These are phyloP conservation scores for Globisporangium carolinianum DNA, from an alignment of 352 stramenopile genomes.

Conservation along the genomic window DNA sequence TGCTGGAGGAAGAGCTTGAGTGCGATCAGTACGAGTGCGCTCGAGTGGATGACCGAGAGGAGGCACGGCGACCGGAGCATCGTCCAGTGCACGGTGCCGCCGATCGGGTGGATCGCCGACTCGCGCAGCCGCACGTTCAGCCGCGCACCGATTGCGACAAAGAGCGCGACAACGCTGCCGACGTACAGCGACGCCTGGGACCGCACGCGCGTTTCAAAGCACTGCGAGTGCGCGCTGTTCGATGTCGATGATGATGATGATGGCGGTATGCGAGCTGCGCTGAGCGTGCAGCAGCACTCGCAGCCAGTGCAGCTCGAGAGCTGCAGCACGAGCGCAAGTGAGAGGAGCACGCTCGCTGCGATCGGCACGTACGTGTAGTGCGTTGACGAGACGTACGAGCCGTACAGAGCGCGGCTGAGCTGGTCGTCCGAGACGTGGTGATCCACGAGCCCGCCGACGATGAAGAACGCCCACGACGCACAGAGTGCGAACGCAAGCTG, in stretches of 20 bases:
- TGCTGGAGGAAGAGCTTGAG: conserved; percentile 81
- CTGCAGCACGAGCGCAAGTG: conserved; percentile 31
- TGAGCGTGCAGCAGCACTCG: conserved; percentile 44
- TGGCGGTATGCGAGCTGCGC: neutral
- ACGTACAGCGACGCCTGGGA: conserved; percentile 45
- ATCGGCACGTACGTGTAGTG: conserved; percentile 65
- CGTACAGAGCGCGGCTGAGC: conserved; percentile 59
- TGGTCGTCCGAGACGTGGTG: conserved; percentile 69
- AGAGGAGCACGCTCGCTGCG: conserved; percentile 24
- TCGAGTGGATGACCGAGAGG: conserved; percentile 49
- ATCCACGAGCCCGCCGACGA: conserved; percentile 63
- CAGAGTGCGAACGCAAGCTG: conserved; percentile 65
- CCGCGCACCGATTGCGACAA: conserved; percentile 48
- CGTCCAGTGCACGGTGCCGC: conserved; percentile 69
- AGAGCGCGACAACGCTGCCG: conserved; percentile 37
- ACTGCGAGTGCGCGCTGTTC: conserved; percentile 22
- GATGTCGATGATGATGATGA: neutral
- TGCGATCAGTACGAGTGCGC: conserved; percentile 48
- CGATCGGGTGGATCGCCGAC: conserved; percentile 71
- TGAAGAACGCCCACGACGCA: conserved; percentile 41
- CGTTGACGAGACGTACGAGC: conserved; percentile 43
- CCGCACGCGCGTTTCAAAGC: conserved; percentile 44
- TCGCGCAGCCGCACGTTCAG: conserved; percentile 65
- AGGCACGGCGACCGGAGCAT: conserved; percentile 62
- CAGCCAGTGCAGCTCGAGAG: conserved; percentile 47